phyloP scores from a whole-genome alignment of 257 asterid species.

The Penstemon barbatus region DNA sequence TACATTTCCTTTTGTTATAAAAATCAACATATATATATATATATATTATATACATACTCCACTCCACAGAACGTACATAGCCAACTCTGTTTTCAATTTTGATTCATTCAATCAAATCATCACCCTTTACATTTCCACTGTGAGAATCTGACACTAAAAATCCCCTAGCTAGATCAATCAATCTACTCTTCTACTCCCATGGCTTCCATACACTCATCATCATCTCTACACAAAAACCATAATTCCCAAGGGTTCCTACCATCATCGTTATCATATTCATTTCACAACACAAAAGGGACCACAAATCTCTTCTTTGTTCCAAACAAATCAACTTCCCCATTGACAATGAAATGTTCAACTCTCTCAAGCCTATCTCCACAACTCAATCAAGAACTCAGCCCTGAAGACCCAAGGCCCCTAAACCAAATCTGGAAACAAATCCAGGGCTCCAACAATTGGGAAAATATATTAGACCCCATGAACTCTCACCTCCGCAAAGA shows the following conservation, averaged over 20 bases:
- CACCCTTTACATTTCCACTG: not conserved
- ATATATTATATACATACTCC: too few relatives aligned
- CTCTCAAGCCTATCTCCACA: constrained; percentile 38
- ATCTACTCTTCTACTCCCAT: constrained; percentile 20
- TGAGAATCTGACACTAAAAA: too few relatives aligned
- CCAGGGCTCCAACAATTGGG: constrained; percentile 61
- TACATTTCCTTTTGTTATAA: too few relatives aligned
- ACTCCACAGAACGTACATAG: too few relatives aligned
- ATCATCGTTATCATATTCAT: not conserved
- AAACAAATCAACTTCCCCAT: not conserved
- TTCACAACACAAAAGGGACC: constrained; percentile 13
- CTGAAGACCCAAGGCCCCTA: constrained; percentile 40
- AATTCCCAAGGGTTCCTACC: constrained; percentile 10
- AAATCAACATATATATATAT: not conserved
- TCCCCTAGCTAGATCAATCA: not conserved
- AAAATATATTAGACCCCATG: constrained; percentile 62
- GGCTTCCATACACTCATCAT: constrained; percentile 38
- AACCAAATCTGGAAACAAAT: constrained; percentile 58
- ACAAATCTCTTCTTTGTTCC: constrained; percentile 19
- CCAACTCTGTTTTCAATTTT: not conserved
- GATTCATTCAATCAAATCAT: too few relatives aligned
- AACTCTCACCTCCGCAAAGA: constrained; percentile 60
- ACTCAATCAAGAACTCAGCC: constrained; percentile 20
- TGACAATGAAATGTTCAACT: constrained; percentile 31
- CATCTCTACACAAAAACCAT: constrained; percentile 27